Evolutionary conservation across 1,139 yeast species (phyloP).

Genomic region (Scheffersomyces cryptocercus): DNA sequence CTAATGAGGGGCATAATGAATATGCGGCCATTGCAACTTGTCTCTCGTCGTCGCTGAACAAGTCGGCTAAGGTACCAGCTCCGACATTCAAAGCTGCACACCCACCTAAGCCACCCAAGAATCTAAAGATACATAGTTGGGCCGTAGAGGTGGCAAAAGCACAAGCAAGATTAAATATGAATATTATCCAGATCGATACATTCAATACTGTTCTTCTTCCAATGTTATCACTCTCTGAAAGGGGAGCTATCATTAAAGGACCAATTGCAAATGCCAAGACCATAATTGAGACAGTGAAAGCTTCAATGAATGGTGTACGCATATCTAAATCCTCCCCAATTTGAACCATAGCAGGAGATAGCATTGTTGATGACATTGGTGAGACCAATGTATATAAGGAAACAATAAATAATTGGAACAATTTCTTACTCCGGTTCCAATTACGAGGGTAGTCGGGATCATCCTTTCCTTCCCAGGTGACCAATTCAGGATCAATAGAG

Average conservation of each 20-base stretch:
- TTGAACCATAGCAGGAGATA: constrained; percentile 55
- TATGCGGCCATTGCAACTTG: constrained; percentile 58
- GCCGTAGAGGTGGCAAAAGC: constrained; percentile 52
- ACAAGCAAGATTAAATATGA: constrained; percentile 57
- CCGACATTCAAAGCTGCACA: constrained; percentile 65
- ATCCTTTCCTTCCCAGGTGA: constrained; percentile 64
- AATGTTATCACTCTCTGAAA: constrained; percentile 51
- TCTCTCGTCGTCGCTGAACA: constrained; percentile 51
- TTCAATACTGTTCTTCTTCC: constrained; percentile 57
- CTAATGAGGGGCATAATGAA: constrained; percentile 53
- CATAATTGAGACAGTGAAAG: constrained; percentile 59
- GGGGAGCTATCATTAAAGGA: constrained; percentile 59
- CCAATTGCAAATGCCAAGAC: constrained; percentile 64
- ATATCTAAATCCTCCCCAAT: constrained; percentile 47
- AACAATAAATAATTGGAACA: constrained; percentile 48
- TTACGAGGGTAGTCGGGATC: constrained; percentile 65
- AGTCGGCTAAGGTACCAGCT: constrained; percentile 64
- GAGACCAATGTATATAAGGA: constrained; percentile 54
- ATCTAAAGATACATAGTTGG: constrained; percentile 56
- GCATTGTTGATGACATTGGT: constrained; percentile 60
- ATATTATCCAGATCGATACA: constrained; percentile 48
- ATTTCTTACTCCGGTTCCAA: constrained; percentile 47
- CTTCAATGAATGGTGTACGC: constrained; percentile 34
- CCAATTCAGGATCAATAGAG: constrained; percentile 59
- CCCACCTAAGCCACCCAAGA: constrained; percentile 62